A percentile compares a stretch with the other conserved stretches of the same genome.
Evolutionary conservation across 1,139 yeast genomes (phyloP).

Genomic region (Yamadazyma siamensis): DNA sequence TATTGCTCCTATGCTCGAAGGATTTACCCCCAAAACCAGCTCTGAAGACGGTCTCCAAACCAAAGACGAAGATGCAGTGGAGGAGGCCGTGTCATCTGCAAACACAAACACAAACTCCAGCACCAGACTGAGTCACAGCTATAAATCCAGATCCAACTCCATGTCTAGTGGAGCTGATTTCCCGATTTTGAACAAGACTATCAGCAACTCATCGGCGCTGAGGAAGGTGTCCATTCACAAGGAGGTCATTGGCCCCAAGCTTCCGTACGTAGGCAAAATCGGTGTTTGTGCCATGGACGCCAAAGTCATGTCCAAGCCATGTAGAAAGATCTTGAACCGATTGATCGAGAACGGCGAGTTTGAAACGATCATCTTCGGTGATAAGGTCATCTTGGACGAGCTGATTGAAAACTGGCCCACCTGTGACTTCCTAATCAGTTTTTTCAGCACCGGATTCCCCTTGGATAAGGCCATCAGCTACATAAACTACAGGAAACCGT

Average conservation of each 20-base stretch:
- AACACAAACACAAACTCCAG: not conserved
- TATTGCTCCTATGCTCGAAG: conserved; percentile 72
- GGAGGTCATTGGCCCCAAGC: conserved; percentile 43
- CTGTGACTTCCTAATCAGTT: conserved; percentile 89
- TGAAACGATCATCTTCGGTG: conserved; percentile 96
- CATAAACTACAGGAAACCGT: conserved; percentile 87
- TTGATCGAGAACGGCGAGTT: conserved; percentile 92
- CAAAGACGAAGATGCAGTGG: conserved; percentile 1
- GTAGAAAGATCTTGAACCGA: conserved; percentile 84
- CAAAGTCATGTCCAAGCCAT: conserved; percentile 93
- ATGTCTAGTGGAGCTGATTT: conserved; percentile 19
- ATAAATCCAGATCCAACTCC: conserved; percentile 22
- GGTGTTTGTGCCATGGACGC: conserved; percentile 99
- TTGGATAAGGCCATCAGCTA: conserved; percentile 91
- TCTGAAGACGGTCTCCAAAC: conserved; percentile 38
- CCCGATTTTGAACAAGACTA: conserved; percentile 29
- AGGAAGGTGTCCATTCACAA: conserved; percentile 46
- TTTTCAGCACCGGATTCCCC: conserved; percentile 95
- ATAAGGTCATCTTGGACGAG: conserved; percentile 93
- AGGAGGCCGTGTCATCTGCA: not conserved
- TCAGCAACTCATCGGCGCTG: conserved; percentile 39
- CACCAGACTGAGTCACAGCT: conserved; percentile 3
- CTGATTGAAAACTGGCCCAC: conserved; percentile 96
- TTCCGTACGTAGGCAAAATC: conserved; percentile 83
- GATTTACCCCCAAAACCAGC: conserved; percentile 69